A percentile compares a stretch with the other conserved stretches of the same genome.
phyloP scores from a whole-genome alignment of 805 yeast genomes.

The Pichia insulana region DNA sequence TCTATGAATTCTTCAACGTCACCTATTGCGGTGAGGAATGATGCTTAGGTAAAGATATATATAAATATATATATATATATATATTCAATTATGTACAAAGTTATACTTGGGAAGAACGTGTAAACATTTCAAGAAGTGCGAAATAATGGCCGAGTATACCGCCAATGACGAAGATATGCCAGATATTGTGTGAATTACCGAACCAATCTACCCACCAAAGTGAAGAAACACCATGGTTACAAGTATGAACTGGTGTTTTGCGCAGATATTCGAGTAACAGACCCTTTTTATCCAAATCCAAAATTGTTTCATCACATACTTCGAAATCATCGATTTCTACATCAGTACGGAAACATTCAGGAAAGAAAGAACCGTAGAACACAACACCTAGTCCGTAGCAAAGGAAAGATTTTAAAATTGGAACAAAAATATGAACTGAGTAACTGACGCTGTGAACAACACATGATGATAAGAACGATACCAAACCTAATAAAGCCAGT shows the following conservation, averaged over 20 bases:
- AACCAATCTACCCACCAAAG: conserved; percentile 81
- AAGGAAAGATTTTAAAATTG: conserved; percentile 60
- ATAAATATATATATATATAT: neutral
- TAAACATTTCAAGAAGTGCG: conserved; percentile 67
- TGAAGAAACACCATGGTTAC: conserved; percentile 34
- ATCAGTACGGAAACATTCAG: conserved; percentile 81
- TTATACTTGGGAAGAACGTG: conserved; percentile 13
- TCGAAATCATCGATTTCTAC: conserved; percentile 41
- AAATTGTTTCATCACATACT: conserved; percentile 26
- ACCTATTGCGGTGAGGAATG: conserved; percentile 6
- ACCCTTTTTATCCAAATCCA: conserved; percentile 23
- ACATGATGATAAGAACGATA: conserved; percentile 51
- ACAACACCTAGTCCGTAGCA: conserved; percentile 80
- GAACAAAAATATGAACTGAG: conserved; percentile 50
- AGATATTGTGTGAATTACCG: conserved; percentile 75
- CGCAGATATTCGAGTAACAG: conserved; percentile 32
- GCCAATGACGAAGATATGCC: conserved; percentile 87
- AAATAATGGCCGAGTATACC: conserved; percentile 88
- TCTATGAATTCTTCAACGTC: conserved; percentile 7
- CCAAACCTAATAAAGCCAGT: conserved; percentile 65
- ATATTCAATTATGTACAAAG: neutral
- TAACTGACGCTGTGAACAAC: conserved; percentile 45
- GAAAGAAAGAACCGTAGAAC: conserved; percentile 79
- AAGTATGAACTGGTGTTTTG: conserved; percentile 30
- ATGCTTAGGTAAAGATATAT: neutral